These are phyloP conservation scores for Starmerella scarabaei DNA, from an alignment of 805 yeast species.

Conservation along the genomic window DNA sequence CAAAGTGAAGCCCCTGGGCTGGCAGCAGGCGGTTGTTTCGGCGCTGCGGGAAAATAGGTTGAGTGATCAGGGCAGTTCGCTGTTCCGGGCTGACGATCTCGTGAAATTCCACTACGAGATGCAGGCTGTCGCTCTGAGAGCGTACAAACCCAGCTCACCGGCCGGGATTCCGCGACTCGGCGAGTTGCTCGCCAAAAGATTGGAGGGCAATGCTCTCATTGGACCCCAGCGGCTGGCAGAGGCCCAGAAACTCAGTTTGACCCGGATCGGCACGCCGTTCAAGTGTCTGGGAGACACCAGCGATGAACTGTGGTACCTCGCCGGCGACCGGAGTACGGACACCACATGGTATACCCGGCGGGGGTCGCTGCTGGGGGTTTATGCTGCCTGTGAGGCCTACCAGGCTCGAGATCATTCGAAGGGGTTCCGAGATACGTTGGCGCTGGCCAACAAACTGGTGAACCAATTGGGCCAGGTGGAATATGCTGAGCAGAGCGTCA, in stretches of 20 bases:
- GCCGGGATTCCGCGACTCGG: constrained; percentile 25
- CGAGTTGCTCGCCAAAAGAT: constrained; percentile 32
- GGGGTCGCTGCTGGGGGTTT: constrained; percentile 51
- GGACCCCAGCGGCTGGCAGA: constrained; percentile 20
- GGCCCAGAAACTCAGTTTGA: constrained; percentile 53
- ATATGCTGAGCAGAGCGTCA: constrained; percentile 46
- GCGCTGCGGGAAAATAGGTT: constrained; percentile 39
- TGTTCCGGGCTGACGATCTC: constrained; percentile 37
- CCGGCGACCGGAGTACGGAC: constrained; percentile 68
- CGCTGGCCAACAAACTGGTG: constrained; percentile 51
- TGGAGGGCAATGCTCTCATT: constrained; percentile 30
- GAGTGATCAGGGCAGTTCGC: constrained; percentile 38
- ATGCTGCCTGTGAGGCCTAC: constrained; percentile 59
- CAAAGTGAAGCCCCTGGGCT: constrained; percentile 41
- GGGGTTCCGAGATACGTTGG: constrained; percentile 43
- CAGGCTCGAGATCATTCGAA: constrained; percentile 62
- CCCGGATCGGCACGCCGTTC: constrained; percentile 42
- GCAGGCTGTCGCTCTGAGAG: constrained; percentile 26
- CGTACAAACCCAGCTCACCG: constrained; percentile 2
- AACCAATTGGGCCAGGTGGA: constrained; percentile 43
- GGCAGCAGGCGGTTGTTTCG: constrained; percentile 36
- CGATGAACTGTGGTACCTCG: constrained; percentile 69
- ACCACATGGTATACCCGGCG: constrained; percentile 91
- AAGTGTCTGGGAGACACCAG: constrained; percentile 60
- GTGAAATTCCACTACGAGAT: constrained; percentile 43